These are phyloP conservation scores for Turnera subulata DNA, from an alignment of 345 rosid genomes.

Conservation along the genomic window DNA sequence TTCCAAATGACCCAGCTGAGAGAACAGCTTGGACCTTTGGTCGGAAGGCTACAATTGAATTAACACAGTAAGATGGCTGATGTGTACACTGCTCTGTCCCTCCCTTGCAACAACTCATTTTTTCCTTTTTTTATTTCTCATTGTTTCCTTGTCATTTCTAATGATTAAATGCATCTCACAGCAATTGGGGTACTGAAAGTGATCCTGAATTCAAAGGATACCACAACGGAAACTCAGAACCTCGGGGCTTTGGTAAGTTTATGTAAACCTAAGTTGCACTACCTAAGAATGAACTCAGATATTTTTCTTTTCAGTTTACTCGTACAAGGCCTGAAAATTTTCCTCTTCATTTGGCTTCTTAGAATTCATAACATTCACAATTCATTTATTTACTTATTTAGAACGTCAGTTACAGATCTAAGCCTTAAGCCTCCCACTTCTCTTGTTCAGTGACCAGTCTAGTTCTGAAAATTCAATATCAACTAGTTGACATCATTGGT, in stretches of 20 bases:
- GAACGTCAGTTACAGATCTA: too few species aligned
- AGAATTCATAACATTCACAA: too few species aligned
- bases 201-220: slow-evolving; percentile 88
- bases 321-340: too few species aligned
- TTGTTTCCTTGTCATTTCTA: slow-evolving; percentile 10
- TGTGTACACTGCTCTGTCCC: background rate
- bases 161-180: slow-evolving; percentile 29
- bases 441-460: too few species aligned
- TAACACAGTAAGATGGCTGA: slow-evolving; percentile 59
- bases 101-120: background rate
- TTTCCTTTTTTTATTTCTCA: background rate
- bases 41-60: slow-evolving; percentile 73
- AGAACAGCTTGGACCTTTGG: slow-evolving; percentile 85
- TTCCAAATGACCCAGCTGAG: slow-evolving; percentile 70
- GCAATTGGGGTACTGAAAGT: slow-evolving; percentile 96
- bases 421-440: too few species aligned
- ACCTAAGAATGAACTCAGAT: background rate
- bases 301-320: too few species aligned
- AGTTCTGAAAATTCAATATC: too few species aligned
- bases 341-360: too few species aligned
- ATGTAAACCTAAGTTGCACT: background rate
- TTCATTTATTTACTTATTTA: too few species aligned
- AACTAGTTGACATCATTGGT: background rate
- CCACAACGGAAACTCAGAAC: slow-evolving; percentile 92
- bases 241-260: slow-evolving; percentile 79